A percentile compares a stretch with the other conserved stretches of the same genome.
These are phyloP conservation scores for Polysphondylium violaceum DNA, from an alignment of 78 protist genomes.

Conservation along the genomic window DNA sequence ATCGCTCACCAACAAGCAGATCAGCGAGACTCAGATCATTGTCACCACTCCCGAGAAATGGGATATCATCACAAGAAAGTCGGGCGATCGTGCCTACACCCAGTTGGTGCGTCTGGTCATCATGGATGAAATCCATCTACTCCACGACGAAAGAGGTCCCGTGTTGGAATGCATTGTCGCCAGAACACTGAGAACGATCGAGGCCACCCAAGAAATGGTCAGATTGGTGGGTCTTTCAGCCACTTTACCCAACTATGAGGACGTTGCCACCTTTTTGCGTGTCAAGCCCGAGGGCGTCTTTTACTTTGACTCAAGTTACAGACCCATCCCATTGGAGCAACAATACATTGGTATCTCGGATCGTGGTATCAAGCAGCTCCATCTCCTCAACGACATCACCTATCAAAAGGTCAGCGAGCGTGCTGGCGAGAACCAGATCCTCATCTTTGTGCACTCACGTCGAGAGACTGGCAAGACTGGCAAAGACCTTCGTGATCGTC, in stretches of 20 bases:
- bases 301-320: constrained; percentile 93
- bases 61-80: constrained; percentile 99
- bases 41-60: constrained; percentile 99
- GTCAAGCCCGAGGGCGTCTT: constrained; percentile 93
- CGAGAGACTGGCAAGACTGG: constrained; percentile 98
- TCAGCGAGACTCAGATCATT: constrained; percentile 94
- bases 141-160: constrained; percentile 99
- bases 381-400: constrained; percentile 95
- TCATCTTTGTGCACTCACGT: constrained; percentile 99
- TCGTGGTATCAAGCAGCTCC: constrained; percentile 86
- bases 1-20: constrained; percentile 92
- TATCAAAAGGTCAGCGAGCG: constrained; percentile 91
- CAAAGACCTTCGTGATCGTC: constrained; percentile 81
- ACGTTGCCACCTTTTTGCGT: constrained; percentile 98
- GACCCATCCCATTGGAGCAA: constrained; percentile 99
- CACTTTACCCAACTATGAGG: constrained; percentile 99
- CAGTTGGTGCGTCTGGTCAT: constrained; percentile 92
- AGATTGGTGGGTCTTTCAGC: constrained; percentile 99
- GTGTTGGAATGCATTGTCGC: constrained; percentile 98
- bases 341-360: constrained; percentile 95
- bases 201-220: constrained; percentile 83
- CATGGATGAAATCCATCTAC: constrained; percentile 98
- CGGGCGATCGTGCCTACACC: constrained; percentile 94
- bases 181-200: constrained; percentile 90
- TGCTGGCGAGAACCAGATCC: constrained; percentile 77